Base-by-base conservation (phyloP, 2,329 filamentous ascomycete genomes). In the Sclerotinia sclerotiorum region DNA sequence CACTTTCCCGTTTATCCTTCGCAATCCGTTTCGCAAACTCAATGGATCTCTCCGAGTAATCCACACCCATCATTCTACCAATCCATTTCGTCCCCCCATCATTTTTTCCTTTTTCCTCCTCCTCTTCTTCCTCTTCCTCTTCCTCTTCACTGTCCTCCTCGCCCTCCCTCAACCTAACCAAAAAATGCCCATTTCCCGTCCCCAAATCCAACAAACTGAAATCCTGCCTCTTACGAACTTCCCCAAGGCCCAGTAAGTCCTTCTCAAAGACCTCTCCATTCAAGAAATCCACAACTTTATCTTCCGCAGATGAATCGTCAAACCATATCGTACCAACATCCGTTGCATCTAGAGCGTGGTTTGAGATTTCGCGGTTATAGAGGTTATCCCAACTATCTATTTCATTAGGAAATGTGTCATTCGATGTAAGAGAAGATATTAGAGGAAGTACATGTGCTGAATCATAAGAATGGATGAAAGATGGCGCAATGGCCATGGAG, bases 311-410 rank as follows among this genome's bases (percentile, higher is more conserved):
- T 44, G 93, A 91, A 81, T 98, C 95, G 78, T 93, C 90, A 84
- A 99, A 99, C 95, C 95, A 99, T 75, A 95, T 88, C 42, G 93
- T 97, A 73, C 94, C 94, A 69, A 90, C 90, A 82, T 97, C 92
- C 68, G 85, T 80, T 13, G 91, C 87, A 80, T 96, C 88, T 71
- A 85, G 79, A 66, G 86, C 81, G 79, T 94, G 87, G 80, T 95
- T 94, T 70, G 81, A 78, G 65, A 93, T 83, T 79, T 95, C 90
- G 73, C 82, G 84, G 0, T 84, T 82, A 82, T 96, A 95, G 71
- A 92, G 86, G 27, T 81, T 81, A 79, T 94, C 89, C 91, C 91
- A 94, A 81, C 91, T 94, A 55, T 56, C 32, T 24, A 27, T 29
- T 21, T 19, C 19, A 32, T 66, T 39, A 66, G n/a, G 11, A 17